phyloP scores from a whole-genome alignment of 2,329 filamentous ascomycete genomes.

The Neonectria sp. region DNA sequence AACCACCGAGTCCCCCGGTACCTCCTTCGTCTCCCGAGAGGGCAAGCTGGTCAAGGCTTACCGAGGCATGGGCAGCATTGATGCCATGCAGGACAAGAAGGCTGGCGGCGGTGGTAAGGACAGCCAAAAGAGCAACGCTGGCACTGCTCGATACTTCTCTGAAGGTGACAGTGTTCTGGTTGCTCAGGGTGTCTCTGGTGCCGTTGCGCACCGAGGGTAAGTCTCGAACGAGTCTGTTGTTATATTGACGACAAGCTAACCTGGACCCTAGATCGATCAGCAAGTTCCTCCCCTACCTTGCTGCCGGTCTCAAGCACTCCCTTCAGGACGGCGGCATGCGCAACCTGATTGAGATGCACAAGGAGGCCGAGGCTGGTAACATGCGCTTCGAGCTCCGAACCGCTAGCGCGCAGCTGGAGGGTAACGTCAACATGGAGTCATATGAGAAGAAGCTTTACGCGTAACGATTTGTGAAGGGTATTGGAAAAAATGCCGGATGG shows the following conservation, averaged over 20 bases:
- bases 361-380: conserved; percentile 79
- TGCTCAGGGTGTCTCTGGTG: conserved; percentile 94
- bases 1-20: conserved; percentile 96
- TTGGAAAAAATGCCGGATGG: conserved; percentile 27
- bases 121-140: conserved; percentile 87
- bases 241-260: conserved; percentile 48
- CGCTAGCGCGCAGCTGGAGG: conserved; percentile 94
- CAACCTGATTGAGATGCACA: conserved; percentile 83
- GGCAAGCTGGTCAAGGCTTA: conserved; percentile 99
- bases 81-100: conserved; percentile 99
- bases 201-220: conserved; percentile 82
- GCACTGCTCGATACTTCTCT: conserved; percentile 98
- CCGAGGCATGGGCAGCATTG: conserved; percentile 98
- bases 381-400: conserved; percentile 96
- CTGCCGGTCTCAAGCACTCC: conserved; percentile 96
- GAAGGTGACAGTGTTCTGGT: conserved; percentile 96
- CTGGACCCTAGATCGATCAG: conserved; percentile 76
- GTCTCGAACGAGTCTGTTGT: conserved; percentile 40
- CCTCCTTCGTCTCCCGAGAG: conserved; percentile 95
- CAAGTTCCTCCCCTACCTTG: conserved; percentile 96
- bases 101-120: conserved; percentile 82
- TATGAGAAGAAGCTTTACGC: conserved; percentile 99
- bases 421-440: conserved; percentile 97
- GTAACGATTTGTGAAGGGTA: conserved; percentile 61
- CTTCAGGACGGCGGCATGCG: conserved; percentile 94